A percentile compares a stretch with the other conserved stretches of the same genome.
Evolutionary conservation across 805 yeast species (phyloP).

Genomic region (Pichia phayaonensis): DNA sequence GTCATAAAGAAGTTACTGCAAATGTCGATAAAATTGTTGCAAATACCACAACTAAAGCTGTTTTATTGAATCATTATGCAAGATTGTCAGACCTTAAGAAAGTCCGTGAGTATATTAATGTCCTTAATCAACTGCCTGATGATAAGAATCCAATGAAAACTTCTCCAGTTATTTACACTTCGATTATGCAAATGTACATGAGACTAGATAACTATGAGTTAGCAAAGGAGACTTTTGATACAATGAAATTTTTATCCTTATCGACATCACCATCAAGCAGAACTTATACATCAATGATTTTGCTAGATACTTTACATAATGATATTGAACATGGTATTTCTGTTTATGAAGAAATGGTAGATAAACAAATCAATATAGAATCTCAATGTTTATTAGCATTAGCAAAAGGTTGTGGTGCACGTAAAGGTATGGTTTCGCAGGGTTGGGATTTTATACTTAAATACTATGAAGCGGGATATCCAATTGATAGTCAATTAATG

Average conservation of each 20-base stretch:
- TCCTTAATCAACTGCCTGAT: constrained; percentile 9
- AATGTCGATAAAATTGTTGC: constrained; percentile 20
- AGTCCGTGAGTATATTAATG: constrained; percentile 35
- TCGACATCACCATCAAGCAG: constrained; percentile 58
- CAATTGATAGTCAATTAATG: constrained; percentile 36
- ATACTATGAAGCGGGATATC: constrained; percentile 38
- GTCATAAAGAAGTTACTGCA: constrained; percentile 2
- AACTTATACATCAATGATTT: constrained; percentile 67
- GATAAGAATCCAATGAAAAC: constrained; percentile 11
- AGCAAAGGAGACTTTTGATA: constrained; percentile 69
- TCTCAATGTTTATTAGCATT: constrained; percentile 44
- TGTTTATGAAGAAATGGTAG: constrained; percentile 60
- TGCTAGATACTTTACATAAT: constrained; percentile 52
- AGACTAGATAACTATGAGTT: constrained; percentile 43
- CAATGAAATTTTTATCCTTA: constrained; percentile 72
- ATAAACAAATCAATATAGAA: constrained; percentile 28
- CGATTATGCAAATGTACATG: constrained; percentile 55
- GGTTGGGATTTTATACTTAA: constrained; percentile 80
- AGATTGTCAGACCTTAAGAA: constrained; percentile 29
- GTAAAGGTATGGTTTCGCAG: constrained; percentile 36
- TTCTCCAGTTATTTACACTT: constrained; percentile 38
- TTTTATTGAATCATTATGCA: constrained; percentile 39
- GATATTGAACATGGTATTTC: constrained; percentile 72
- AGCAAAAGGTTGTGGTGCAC: constrained; percentile 60
- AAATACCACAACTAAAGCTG: constrained; percentile 35